Evolutionary conservation across 306 rosid species (phyloP), one percentile per base, ranked within the genome.

Genomic region (Alnus glutinosa): DNA sequence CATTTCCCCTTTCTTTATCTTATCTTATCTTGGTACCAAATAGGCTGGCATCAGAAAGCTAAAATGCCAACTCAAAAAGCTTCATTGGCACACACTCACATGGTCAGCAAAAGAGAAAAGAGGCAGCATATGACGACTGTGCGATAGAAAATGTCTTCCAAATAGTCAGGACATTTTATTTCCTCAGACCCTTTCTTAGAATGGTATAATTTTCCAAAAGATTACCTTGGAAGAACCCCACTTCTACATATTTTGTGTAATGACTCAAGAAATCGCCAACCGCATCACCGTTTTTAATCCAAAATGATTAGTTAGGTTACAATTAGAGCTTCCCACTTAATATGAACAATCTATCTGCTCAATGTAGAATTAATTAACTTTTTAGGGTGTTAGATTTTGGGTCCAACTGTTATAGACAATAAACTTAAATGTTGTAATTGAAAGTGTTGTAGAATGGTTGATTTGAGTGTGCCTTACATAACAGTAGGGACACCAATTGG

Each of bases 11-110:
- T 28, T 59, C 64, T 10, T 58, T 58, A 19, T 58, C 36, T 67
- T 39, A 67, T 39, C 48, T 16, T 39, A 44, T 58, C 64, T 9
- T 55, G 44, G 18, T 12, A 15, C 47, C 28, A 42, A 18, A 18
- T 19, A 66, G 46, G 72, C 32, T 42, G 72, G 32, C 52, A 68
- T 68, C 72, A n/a, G 9, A 68, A 68, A 68, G 51, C 34, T 68
- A 39, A 66, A 7, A 23, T 68, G 50, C 72, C 51, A 68, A 14
- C 72, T 42, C 51, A 68, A 42, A 67, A 68, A n/a, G 72, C 4
- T 18, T 68, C 72, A 68, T 7, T 68, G 15, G 32, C 52, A 39
- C 30, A 68, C 51, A 34, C 14, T 8, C 32, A 19, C 15, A 68
- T n/a, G 2, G 52, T 68, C 72, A 68, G 72, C 72, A 4, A 18